Evolutionary conservation across 805 yeast species (phyloP), one percentile per base, ranked within the genome.

Genomic region (Pichia thaimueangensis): DNA sequence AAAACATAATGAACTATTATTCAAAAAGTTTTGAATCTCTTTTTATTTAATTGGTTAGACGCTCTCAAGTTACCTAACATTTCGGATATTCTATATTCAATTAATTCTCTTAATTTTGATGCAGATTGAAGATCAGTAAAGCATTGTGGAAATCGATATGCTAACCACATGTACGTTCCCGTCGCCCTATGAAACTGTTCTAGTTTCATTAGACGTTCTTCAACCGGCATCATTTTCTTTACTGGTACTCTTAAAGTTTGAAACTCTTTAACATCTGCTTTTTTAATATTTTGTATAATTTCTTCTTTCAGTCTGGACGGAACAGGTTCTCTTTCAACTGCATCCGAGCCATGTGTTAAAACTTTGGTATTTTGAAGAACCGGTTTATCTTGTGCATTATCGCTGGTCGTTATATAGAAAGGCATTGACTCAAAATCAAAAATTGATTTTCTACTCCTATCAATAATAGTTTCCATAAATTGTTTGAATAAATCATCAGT

Each of bases 71-170:
- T 60, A 17, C 53, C 53, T 47, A 77, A 59, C 59, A 74, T 75
- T 48, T 72, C 73, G 45, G 69, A 67, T 33, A 81, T 78, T 40
- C 76, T 62, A 46, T 67, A 69, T 56, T 89, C 96, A 40, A 87
- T 77, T 47, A 85, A 62, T 23, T 74, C 65, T 57, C 84, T 84
- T 52, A 86, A 60, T 42, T 83, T 85, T 20, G 62, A 58, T 0
- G 95, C 95, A 36, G 86, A 74, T 45, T 80, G 85, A 13, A 78
- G 68, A 59, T 87, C 96, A 15, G 83, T 74, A 52, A 88, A 86
- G 39, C 78, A 71, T 24, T 82, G 78, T 1, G 97, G 95, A 68
- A 82, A 91, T 54, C 97, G 68, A 58, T 86, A 89, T 42, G 85
- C 73, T 47, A 91, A 68, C 98, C 98, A 91, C 56, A 86, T 66